These are phyloP conservation scores for Leccinum imitatum DNA, from an alignment of 768 basidiomycete species.

Conservation along the genomic window DNA sequence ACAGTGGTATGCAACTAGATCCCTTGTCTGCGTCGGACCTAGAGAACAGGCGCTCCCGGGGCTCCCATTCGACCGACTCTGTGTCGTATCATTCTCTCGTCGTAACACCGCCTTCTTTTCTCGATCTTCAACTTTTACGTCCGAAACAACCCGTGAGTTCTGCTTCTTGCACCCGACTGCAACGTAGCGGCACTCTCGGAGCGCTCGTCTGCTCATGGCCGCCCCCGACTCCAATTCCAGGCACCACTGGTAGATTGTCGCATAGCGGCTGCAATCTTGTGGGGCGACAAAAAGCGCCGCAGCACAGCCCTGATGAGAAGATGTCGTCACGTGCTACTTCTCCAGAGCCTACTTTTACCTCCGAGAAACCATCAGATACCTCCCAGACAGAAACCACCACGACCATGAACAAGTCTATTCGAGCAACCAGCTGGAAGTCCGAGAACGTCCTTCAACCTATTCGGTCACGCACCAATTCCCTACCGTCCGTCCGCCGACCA, in stretches of 20 bases:
- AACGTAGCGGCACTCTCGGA: slow-evolving; percentile 5
- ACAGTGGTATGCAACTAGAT: slow-evolving; percentile 21
- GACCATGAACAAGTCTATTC: slow-evolving; percentile 7
- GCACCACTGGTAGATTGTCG: background rate
- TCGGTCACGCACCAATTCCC: slow-evolving; percentile 11
- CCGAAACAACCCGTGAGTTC: slow-evolving; percentile 13
- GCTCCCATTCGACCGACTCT: slow-evolving; percentile 5
- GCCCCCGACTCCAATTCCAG: slow-evolving; percentile 9
- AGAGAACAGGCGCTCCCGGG: slow-evolving; percentile 17
- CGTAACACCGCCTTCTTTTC: slow-evolving; percentile 1
- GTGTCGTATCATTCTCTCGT: slow-evolving; percentile 12
- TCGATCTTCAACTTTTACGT: slow-evolving; percentile 15
- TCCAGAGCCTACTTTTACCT: slow-evolving; percentile 12
- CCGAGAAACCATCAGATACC: slow-evolving; percentile 4
- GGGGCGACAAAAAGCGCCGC: slow-evolving; percentile 9
- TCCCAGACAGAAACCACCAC: background rate
- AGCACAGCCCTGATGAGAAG: slow-evolving; percentile 10
- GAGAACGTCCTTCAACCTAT: slow-evolving; percentile 22
- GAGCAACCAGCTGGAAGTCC: slow-evolving; percentile 17
- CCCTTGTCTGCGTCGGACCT: slow-evolving; percentile 24
- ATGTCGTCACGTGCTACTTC: slow-evolving; percentile 10
- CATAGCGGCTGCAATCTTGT: background rate
- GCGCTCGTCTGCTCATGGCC: slow-evolving; percentile 27
- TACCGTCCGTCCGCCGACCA: slow-evolving; percentile 20
- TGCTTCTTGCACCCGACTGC: slow-evolving; percentile 9